Percentiles rank a stretch among this genome's conserved stretches.
These are phyloP conservation scores for Sugiyamaella floridensis DNA, from an alignment of 805 yeast species.

Conservation along the genomic window DNA sequence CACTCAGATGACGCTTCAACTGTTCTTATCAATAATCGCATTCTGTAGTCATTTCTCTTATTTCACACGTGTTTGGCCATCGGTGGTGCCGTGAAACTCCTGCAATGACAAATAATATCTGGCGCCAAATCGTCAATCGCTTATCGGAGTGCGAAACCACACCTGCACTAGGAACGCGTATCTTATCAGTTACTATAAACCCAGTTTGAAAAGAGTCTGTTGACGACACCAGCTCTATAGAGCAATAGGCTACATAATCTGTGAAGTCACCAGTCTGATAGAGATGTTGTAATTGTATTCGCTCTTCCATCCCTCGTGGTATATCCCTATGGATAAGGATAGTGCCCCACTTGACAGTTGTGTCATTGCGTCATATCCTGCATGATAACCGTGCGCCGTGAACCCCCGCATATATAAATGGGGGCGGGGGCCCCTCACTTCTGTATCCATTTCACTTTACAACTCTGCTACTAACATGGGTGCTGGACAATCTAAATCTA, in stretches of 20 bases:
- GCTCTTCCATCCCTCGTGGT: no score
- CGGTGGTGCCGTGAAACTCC: background rate
- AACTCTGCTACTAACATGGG: background rate
- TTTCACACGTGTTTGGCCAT: background rate
- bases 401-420: background rate
- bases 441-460: background rate
- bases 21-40: no score
- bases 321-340: no score
- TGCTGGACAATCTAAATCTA: conserved; percentile 1
- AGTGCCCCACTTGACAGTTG: no score
- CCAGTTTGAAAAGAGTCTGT: no score
- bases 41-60: no score
- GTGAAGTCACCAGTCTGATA: no score
- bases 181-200: background rate
- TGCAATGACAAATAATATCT: background rate
- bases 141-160: background rate
- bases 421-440: background rate
- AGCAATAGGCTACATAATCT: no score
- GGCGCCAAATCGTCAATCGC: background rate
- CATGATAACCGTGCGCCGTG: background rate
- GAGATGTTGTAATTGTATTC: no score
- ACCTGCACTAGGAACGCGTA: background rate
- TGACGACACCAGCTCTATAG: no score
- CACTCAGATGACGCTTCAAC: no score
- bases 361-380: no score